A percentile compares a stretch with the other conserved stretches of the same genome.
Evolutionary conservation across 305 asterid genomes (phyloP).

Genomic region (Fraxinus xanthoxyloides): DNA sequence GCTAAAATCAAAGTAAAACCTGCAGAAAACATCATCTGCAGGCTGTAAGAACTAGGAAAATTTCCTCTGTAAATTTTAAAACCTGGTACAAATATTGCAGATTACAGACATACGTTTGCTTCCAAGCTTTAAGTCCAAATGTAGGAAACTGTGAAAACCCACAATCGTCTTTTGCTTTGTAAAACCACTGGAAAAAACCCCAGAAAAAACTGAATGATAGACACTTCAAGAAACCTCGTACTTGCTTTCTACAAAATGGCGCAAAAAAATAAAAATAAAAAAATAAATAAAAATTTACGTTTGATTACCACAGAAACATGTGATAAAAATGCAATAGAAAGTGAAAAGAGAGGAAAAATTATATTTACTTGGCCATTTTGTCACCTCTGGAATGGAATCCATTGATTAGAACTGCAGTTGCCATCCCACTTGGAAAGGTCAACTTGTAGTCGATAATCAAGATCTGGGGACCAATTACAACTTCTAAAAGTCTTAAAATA

Average conservation of each 20-base stretch:
- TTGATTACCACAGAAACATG: background rate
- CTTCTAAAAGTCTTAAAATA: background rate
- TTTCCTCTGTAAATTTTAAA: background rate
- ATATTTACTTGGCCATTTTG: slow-evolving; percentile 52
- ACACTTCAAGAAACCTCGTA: slow-evolving; percentile 49
- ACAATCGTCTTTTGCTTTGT: slow-evolving; percentile 56
- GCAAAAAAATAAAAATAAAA: background rate
- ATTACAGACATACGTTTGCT: slow-evolving; percentile 50
- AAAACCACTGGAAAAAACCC: slow-evolving; percentile 87
- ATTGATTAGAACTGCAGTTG: slow-evolving; percentile 66
- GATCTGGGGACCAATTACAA: slow-evolving; percentile 33
- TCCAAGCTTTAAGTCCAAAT: slow-evolving; percentile 69
- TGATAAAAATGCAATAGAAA: background rate
- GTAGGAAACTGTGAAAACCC: slow-evolving; percentile 80
- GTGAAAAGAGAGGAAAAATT: background rate
- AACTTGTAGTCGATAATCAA: slow-evolving; percentile 64
- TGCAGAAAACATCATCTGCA: slow-evolving; percentile 39
- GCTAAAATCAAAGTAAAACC: slow-evolving; percentile 85
- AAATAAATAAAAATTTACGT: background rate
- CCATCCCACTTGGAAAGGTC: slow-evolving; percentile 70
- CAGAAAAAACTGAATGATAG: slow-evolving; percentile 58
- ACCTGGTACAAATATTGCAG: background rate
- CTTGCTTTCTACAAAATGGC: slow-evolving; percentile 55
- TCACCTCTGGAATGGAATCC: slow-evolving; percentile 62
- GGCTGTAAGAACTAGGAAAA: background rate